Percentiles rank a stretch among this genome's conserved stretches.
Evolutionary conservation across 768 basidiomycete species (phyloP).

Genomic region (Lentinula detonsa): DNA sequence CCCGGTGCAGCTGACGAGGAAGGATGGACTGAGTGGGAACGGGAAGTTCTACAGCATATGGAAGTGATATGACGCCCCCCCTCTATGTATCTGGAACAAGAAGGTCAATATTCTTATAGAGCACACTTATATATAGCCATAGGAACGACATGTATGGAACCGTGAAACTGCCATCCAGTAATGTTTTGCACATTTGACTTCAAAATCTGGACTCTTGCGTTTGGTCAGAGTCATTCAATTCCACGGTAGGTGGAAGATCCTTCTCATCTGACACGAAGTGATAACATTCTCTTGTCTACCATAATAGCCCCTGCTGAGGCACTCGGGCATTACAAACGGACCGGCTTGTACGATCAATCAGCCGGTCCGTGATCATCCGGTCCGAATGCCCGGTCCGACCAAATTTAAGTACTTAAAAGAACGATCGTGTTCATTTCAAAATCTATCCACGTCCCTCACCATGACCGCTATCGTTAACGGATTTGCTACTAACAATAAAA

Average conservation of each 20-base stretch:
- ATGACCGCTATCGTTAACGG: conserved; percentile 36
- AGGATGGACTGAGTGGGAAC: conserved; percentile 79
- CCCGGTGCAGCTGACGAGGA: conserved; percentile 55
- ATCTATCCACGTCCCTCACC: conserved; percentile 4
- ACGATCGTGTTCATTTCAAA: background rate
- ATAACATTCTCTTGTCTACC: background rate
- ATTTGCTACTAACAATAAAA: conserved; percentile 7
- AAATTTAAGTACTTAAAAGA: background rate
- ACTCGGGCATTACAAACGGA: background rate
- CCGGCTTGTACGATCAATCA: background rate
- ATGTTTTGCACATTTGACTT: background rate
- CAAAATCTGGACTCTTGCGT: background rate
- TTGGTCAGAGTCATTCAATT: background rate
- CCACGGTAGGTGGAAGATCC: background rate
- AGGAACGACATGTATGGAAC: background rate
- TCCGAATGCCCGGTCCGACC: conserved; percentile 1
- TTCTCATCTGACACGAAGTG: background rate
- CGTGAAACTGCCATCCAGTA: background rate
- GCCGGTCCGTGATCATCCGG: background rate
- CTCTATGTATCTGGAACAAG: background rate
- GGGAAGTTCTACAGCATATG: conserved; percentile 62
- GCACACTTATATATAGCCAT: background rate
- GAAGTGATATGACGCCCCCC: conserved; percentile 29
- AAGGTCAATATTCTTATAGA: background rate
- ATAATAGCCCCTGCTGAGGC: background rate